A percentile compares a stretch with the other conserved stretches of the same genome.
phyloP scores from a whole-genome alignment of 1,284 basidiomycete species.

The Malassezia dermatis region DNA sequence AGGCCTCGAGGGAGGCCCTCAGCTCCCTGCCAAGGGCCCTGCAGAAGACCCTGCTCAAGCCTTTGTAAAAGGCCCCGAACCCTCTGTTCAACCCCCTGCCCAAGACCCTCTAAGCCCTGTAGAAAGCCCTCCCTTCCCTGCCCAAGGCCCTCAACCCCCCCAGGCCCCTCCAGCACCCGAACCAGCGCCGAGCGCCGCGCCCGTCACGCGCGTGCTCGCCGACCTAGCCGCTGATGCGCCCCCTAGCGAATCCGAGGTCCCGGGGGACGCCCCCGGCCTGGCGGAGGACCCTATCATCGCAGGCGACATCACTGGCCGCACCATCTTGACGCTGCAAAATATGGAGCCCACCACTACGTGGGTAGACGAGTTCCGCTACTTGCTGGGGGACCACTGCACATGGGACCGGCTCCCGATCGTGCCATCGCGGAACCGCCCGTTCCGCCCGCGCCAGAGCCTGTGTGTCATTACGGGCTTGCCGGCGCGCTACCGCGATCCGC shows the following conservation, averaged over 20 bases:
- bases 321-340: slow-evolving; percentile 27
- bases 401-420: slow-evolving; percentile 50
- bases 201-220: neutral
- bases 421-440: slow-evolving; percentile 49
- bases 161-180: neutral
- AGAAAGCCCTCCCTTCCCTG: no score
- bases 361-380: slow-evolving; percentile 61
- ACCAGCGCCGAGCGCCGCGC: neutral
- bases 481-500: slow-evolving; percentile 61
- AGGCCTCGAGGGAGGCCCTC: no score
- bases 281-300: neutral
- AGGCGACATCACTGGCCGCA: slow-evolving; percentile 23
- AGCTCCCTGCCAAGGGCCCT: no score
- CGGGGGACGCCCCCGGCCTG: neutral
- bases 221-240: neutral
- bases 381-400: slow-evolving; percentile 59
- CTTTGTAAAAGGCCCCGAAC: neutral
- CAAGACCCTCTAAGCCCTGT: no score
- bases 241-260: neutral
- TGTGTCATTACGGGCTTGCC: slow-evolving; percentile 52
- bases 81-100: neutral
- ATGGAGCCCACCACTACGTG: slow-evolving; percentile 49
- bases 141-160: no score
- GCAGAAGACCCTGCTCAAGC: neutral
- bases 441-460: slow-evolving; percentile 44